Evolutionary conservation across 148 eudicot genomes (phyloP).

Genomic region (Suaeda aralocaspica): DNA sequence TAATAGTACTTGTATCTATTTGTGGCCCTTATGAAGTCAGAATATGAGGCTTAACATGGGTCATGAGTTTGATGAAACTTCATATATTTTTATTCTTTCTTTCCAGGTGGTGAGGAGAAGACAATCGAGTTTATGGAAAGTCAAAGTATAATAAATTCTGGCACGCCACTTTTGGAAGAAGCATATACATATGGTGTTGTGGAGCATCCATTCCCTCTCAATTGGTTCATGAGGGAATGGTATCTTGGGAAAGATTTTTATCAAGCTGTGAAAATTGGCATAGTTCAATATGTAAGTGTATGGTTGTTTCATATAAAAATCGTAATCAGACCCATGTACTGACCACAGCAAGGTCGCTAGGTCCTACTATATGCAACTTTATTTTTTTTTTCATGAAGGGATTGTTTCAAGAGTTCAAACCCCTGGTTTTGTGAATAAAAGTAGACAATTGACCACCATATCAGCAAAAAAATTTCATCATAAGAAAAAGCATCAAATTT

Average conservation of each 20-base stretch:
- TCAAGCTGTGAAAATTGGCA: conserved; percentile 94
- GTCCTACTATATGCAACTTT: no score
- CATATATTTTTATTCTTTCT: no score
- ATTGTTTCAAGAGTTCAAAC: no score
- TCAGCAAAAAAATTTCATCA: neutral
- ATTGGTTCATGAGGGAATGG: conserved; percentile 76
- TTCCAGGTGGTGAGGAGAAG: conserved; percentile 78
- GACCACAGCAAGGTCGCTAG: no score
- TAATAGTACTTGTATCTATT: neutral
- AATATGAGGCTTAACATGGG: neutral
- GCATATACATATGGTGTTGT: conserved; percentile 80
- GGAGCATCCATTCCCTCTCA: conserved; percentile 93
- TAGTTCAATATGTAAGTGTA: conserved; percentile 90
- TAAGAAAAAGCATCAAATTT: neutral
- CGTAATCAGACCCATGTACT: no score
- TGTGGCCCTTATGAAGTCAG: conserved; percentile 3
- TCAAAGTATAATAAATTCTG: conserved; percentile 48
- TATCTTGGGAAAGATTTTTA: conserved; percentile 88
- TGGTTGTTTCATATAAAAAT: neutral
- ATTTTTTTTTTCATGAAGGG: no score
- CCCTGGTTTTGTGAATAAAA: no score
- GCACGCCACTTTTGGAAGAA: conserved; percentile 83
- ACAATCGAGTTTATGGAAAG: conserved; percentile 89
- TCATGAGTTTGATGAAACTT: neutral
- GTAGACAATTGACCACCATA: no score